These are phyloP conservation scores for Cercophora newfieldiana DNA, from an alignment of 495 filamentous ascomycete species.

Conservation along the genomic window DNA sequence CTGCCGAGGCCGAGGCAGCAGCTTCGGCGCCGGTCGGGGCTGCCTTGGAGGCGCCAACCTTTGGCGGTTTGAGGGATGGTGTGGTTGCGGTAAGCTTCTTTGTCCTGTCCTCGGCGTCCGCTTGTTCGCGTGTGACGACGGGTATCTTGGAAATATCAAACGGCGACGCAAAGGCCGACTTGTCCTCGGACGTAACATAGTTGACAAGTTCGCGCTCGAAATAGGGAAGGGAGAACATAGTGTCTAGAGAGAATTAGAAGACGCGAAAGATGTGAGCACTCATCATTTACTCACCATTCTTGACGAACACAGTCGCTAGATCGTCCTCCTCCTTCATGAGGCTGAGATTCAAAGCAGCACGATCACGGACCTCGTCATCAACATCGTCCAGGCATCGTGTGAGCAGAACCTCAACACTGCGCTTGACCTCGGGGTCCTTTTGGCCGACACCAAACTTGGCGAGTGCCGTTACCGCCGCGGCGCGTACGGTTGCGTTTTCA, in stretches of 20 bases:
- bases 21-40: conserved; percentile 69
- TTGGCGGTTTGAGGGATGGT: conserved; percentile 92
- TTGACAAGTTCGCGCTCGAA: conserved; percentile 97
- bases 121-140: conserved; percentile 94
- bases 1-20: conserved; percentile 68
- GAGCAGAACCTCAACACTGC: conserved; percentile 88
- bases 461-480: conserved; percentile 91
- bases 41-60: conserved; percentile 75
- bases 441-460: conserved; percentile 98
- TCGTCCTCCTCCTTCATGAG: conserved; percentile 88
- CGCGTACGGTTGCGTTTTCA: conserved; percentile 94
- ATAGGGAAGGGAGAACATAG: conserved; percentile 89
- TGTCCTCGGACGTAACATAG: conserved; percentile 91
- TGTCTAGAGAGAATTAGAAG: conserved; percentile 51
- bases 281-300: conserved; percentile 66
- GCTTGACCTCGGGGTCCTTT: conserved; percentile 94
- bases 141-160: conserved; percentile 91
- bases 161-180: conserved; percentile 76
- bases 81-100: conserved; percentile 92
- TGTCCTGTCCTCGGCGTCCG: conserved; percentile 92
- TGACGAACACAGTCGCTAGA: conserved; percentile 78
- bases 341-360: conserved; percentile 87
- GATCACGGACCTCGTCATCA: conserved; percentile 96
- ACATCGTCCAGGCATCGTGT: conserved; percentile 94
- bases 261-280: conserved; percentile 29